Evolutionary conservation across 495 filamentous ascomycete species (phyloP), one percentile per base, ranked within the genome.

Genomic region (Penicillium taxi): DNA sequence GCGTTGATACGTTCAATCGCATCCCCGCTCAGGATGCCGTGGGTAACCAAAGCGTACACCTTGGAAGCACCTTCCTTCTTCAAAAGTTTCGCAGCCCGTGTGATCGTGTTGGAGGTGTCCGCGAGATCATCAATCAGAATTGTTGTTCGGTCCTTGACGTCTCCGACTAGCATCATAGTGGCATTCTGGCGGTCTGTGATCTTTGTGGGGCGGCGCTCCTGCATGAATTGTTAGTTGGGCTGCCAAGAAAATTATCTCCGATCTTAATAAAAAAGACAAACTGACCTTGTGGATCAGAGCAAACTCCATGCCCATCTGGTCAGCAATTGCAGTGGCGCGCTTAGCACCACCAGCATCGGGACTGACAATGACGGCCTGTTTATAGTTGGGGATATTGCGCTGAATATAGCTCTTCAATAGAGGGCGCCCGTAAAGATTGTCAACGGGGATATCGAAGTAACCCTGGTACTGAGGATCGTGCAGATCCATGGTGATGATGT

Each of bases 401-500:
- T 83, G 76, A 45, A 98, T 95, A 61, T 95, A 96, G 34, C 79
- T 81, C 60, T 91, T 82, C 32, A 96, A 71, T 26, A 95, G 68
- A 27, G 87, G 83, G 37, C 87, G 73, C 9, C 86, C 91, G 53
- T 94, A 94, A 12, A 98, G 70, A 53, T 98, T 98, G 55, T 98
- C 91, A 34, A 96, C 93, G 1, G 89, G 90, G 35, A 96, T 95
- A 53, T 96, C 91, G 51, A 98, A 96, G 70, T 93, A 98, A 30
- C 91, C 91, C 59, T 98, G 91, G 56, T 96, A 96, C 61, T 96
- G 93, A 42, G 93, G 88, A 57, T 96, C 91, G 54, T 98, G 91
- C 36, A 98, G 70, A 58, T 98, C 91, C 78, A 75, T 90, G 2
- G 91, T 96, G 52, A 98, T 87, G 56, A 98, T 64, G 61, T 96